Evolutionary conservation across 176 grass and related monocot genomes (phyloP).

Genomic region (sorghum (Sorghum bicolor)): DNA sequence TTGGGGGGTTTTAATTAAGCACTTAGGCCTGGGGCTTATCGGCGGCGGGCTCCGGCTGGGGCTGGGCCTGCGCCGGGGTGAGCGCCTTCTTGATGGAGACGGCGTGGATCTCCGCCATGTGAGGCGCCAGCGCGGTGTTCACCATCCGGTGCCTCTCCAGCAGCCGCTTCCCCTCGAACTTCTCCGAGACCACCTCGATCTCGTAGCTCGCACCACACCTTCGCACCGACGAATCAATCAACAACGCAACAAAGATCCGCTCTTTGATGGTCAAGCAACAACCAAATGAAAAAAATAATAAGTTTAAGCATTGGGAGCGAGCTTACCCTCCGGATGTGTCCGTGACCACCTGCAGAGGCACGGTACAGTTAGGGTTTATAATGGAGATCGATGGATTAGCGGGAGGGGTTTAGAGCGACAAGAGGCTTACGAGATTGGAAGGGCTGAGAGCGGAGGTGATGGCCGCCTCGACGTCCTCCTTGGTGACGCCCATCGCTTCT

Average conservation of each 20-base stretch:
- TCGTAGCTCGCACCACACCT: conserved; percentile 95
- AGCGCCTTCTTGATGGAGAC: conserved; percentile 98
- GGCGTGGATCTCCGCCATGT: conserved; percentile 90
- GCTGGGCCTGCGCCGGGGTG: conserved; percentile 78
- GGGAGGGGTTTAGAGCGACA: background rate
- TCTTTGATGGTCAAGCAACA: background rate
- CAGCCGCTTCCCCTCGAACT: conserved; percentile 96
- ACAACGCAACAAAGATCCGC: background rate
- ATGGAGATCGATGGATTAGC: background rate
- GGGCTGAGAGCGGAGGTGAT: conserved; percentile 75
- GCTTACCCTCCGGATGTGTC: conserved; percentile 95
- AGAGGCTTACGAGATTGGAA: conserved; percentile 54
- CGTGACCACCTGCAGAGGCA: conserved; percentile 60
- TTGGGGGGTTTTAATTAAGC: background rate
- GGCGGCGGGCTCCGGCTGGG: conserved; percentile 24
- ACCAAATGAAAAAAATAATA: background rate
- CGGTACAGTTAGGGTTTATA: conserved; percentile 41
- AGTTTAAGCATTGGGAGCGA: background rate
- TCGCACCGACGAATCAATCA: conserved; percentile 10
- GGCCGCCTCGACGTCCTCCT: conserved; percentile 80
- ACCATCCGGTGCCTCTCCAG: conserved; percentile 94
- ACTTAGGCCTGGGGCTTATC: conserved; percentile 46
- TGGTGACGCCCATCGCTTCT: conserved; percentile 67
- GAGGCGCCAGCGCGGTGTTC: conserved; percentile 73
- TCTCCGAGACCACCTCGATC: conserved; percentile 81